A percentile compares a stretch with the other conserved stretches of the same genome.
These are phyloP conservation scores for Vitrella brassicaformis DNA, from an alignment of 73 alveolate genomes.

Conservation along the genomic window DNA sequence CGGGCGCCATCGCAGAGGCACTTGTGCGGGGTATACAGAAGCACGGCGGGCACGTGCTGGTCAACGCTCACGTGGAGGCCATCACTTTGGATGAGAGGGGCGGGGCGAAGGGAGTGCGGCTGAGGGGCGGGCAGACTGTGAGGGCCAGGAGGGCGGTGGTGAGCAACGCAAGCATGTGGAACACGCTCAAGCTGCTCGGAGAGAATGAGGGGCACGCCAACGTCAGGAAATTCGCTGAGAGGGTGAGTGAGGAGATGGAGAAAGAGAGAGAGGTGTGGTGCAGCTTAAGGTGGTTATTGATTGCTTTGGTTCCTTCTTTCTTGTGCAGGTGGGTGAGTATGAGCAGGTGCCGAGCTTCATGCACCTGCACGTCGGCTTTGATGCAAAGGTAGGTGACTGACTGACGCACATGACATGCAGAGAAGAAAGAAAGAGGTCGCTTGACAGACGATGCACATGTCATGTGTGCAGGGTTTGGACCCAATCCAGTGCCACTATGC, in stretches of 20 bases:
- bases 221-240: too few relatives aligned
- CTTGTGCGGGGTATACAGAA: not conserved
- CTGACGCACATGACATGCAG: too few relatives aligned
- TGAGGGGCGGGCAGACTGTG: not conserved
- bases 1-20: not conserved
- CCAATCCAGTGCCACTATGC: not conserved
- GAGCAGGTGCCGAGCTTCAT: too few relatives aligned
- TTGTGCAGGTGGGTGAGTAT: too few relatives aligned
- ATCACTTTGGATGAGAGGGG: not conserved
- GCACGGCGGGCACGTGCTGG: not conserved
- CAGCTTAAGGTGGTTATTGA: too few relatives aligned
- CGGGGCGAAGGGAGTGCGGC: not conserved
- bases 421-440: too few relatives aligned
- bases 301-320: too few relatives aligned
- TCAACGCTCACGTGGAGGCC: not conserved
- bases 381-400: too few relatives aligned
- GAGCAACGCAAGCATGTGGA: not conserved
- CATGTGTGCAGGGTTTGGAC: not conserved
- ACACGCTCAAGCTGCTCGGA: not conserved
- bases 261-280: not conserved
- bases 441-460: too few relatives aligned
- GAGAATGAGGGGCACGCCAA: not conserved
- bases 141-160: not conserved
- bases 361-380: not conserved
- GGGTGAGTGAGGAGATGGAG: too few relatives aligned